Conservation (phyloP, 805 yeast genomes). For the Ogataea henricii region DNA sequence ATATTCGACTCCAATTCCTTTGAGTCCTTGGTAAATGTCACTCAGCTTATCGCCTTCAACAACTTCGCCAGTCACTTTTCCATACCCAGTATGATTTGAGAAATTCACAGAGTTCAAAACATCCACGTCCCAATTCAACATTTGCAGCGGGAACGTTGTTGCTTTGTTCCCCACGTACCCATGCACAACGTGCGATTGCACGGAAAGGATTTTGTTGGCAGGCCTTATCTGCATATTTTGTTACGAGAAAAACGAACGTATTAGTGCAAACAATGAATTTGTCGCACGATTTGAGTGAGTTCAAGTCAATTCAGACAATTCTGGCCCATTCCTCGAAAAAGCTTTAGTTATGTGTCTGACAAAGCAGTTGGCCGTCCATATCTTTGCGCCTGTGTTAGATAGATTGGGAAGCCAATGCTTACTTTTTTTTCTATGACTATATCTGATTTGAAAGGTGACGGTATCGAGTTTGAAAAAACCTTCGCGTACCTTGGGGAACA, state of each 20-base stretch:
- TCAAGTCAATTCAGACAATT: no score
- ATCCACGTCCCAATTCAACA: conserved; percentile 71
- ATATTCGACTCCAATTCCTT: conserved; percentile 39
- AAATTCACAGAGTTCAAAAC: conserved; percentile 63
- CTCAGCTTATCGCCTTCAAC: conserved; percentile 43
- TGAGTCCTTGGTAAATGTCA: conserved; percentile 42
- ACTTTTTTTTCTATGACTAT: background rate
- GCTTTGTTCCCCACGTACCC: conserved; percentile 76
- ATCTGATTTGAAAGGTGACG: conserved; percentile 1
- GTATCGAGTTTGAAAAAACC: conserved; percentile 1
- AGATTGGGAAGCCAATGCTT: background rate
- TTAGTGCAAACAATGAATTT: no score
- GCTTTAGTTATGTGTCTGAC: no score
- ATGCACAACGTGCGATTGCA: conserved; percentile 72
- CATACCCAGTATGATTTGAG: conserved; percentile 75
- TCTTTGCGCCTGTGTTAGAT: no score
- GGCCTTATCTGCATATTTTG: background rate
- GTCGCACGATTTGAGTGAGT: background rate
- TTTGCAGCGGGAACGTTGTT: conserved; percentile 64
- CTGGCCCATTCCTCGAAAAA: no score
- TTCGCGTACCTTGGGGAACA: background rate
- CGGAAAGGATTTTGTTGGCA: conserved; percentile 44
- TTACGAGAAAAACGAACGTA: background rate
- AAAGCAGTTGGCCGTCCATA: no score
- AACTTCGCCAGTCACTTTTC: conserved; percentile 51